These are phyloP conservation scores for Noccaea caerulescens DNA, from an alignment of 345 rosid species.

Conservation along the genomic window DNA sequence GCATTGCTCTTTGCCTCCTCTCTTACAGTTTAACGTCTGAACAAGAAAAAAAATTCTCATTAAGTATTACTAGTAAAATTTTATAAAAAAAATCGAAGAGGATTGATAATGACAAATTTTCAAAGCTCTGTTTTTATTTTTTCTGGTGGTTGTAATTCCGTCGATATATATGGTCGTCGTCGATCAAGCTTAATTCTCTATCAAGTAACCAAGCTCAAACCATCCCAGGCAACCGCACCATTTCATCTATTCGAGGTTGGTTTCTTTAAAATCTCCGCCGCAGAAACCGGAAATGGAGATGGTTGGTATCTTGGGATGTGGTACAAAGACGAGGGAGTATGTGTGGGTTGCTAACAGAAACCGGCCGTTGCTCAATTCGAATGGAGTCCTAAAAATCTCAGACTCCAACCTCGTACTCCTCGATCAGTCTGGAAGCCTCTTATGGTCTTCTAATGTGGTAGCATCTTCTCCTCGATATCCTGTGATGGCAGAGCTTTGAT, in stretches of 20 bases:
- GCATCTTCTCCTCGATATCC: too few species aligned
- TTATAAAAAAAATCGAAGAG: too few species aligned
- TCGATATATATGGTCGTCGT: background rate
- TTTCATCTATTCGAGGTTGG: background rate
- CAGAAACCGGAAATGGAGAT: background rate
- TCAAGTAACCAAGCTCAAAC: background rate
- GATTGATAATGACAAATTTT: background rate
- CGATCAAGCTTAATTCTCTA: background rate
- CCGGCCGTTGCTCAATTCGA: background rate
- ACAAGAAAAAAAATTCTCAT: too few species aligned
- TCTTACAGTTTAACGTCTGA: too few species aligned
- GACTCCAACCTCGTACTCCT: too few species aligned
- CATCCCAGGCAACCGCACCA: background rate
- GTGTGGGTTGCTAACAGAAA: too few species aligned
- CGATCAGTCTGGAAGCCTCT: too few species aligned
- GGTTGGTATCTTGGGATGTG: background rate
- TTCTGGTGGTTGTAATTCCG: background rate
- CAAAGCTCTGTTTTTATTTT: background rate
- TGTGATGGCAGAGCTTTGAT: background rate
- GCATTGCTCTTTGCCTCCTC: too few species aligned
- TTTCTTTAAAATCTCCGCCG: background rate
- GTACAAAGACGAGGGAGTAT: background rate
- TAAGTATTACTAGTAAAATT: too few species aligned
- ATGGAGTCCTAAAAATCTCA: background rate
- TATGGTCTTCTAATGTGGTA: too few species aligned